phyloP scores from a whole-genome alignment of 2,329 filamentous ascomycete species.

The Fusarium setosum region DNA sequence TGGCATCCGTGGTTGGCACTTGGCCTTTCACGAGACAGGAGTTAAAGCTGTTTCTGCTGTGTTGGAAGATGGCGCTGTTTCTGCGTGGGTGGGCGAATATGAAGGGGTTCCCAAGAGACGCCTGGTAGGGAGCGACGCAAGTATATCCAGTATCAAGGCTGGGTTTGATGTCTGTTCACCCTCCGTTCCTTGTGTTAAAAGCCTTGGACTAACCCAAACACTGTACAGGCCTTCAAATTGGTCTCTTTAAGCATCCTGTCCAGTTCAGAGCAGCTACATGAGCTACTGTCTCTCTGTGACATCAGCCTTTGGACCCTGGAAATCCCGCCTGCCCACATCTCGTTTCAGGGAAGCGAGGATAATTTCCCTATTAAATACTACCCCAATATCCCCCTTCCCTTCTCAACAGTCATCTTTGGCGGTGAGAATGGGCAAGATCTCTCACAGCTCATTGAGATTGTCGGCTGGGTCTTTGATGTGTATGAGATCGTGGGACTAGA shows the following conservation, averaged over 20 bases:
- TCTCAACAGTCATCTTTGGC: conserved; percentile 8
- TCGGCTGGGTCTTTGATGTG: conserved; percentile 7
- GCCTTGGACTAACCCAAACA: no score
- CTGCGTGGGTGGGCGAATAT: conserved; percentile 7
- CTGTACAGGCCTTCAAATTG: neutral
- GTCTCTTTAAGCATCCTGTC: neutral
- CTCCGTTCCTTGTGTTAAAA: neutral
- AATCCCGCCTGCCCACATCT: neutral
- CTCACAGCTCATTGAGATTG: conserved; percentile 1
- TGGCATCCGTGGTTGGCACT: neutral
- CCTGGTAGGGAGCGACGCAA: neutral
- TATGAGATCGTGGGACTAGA: neutral
- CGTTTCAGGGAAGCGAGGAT: conserved; percentile 1
- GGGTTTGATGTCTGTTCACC: conserved; percentile 10
- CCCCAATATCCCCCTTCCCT: neutral
- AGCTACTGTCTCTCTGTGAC: neutral
- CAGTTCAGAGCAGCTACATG: no score
- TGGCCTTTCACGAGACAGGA: conserved; percentile 9
- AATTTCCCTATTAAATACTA: neutral
- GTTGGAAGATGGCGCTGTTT: neutral
- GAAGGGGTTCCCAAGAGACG: conserved; percentile 1
- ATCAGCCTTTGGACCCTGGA: conserved; percentile 5
- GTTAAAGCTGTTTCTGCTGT: neutral
- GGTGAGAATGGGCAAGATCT: conserved; percentile 8
- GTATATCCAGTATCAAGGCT: neutral